Evolutionary conservation across 805 yeast species (phyloP).

Genomic region (Metschnikowia borealis): DNA sequence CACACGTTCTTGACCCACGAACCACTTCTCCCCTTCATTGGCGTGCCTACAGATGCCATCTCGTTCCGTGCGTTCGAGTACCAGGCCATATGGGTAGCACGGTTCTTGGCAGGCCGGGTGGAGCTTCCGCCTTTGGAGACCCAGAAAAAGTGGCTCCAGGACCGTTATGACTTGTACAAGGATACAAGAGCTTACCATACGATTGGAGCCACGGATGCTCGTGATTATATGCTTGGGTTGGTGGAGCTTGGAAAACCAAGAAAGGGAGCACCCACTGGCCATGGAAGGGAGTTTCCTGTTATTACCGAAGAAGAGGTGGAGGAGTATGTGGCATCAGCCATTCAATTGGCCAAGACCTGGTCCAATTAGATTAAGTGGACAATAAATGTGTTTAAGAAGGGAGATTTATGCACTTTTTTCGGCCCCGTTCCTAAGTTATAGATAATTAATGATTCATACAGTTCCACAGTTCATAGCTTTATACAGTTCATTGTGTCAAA

Average conservation of each 20-base stretch:
- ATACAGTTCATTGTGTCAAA: too few relatives aligned
- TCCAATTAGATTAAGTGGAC: background rate
- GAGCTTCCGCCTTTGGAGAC: constrained; percentile 43
- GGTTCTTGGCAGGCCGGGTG: constrained; percentile 57
- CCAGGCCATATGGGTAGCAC: constrained; percentile 62
- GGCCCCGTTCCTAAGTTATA: too few relatives aligned
- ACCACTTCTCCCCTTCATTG: constrained; percentile 62
- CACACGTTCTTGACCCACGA: constrained; percentile 56
- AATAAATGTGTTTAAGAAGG: too few relatives aligned
- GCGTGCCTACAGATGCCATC: constrained; percentile 56
- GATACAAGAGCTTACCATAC: constrained; percentile 40
- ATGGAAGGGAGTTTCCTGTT: constrained; percentile 14
- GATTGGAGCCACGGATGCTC: constrained; percentile 30
- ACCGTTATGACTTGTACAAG: constrained; percentile 42
- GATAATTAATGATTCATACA: too few relatives aligned
- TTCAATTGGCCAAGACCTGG: constrained; percentile 8
- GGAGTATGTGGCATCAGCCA: constrained; percentile 8
- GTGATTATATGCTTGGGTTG: constrained; percentile 22
- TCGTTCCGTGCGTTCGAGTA: constrained; percentile 59
- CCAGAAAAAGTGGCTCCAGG: constrained; percentile 43
- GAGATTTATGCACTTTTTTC: too few relatives aligned
- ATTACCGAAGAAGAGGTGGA: constrained; percentile 10
- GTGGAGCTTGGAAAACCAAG: constrained; percentile 17
- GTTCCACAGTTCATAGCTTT: too few relatives aligned
- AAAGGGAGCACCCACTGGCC: background rate